Evolutionary conservation across 2,329 filamentous ascomycete genomes (phyloP).

Genomic region (Aquanectria penicillioides): DNA sequence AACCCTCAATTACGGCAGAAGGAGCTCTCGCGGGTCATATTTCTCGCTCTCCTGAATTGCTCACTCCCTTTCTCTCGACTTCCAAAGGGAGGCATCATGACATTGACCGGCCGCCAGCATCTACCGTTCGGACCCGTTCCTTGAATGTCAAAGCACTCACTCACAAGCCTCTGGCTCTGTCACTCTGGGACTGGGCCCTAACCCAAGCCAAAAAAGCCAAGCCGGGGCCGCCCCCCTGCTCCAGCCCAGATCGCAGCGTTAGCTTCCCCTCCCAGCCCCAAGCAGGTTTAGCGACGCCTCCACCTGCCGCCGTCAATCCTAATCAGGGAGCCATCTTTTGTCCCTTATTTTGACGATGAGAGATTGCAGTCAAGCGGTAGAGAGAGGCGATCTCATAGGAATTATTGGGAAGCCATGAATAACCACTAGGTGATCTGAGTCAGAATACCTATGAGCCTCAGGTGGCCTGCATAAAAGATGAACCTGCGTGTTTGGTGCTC

Average conservation of each 20-base stretch:
- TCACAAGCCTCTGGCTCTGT: neutral
- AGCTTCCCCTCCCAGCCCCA: slow-evolving; percentile 24
- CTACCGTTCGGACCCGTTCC: neutral
- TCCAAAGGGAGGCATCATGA: neutral
- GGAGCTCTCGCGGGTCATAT: neutral
- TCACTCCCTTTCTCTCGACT: neutral
- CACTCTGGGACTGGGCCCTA: too few relatives aligned
- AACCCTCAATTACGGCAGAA: neutral
- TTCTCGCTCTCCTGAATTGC: neutral
- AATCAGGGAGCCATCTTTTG: slow-evolving; percentile 32
- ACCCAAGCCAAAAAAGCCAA: slow-evolving; percentile 28
- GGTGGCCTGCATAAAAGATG: too few relatives aligned
- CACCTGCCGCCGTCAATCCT: slow-evolving; percentile 27
- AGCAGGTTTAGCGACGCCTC: slow-evolving; percentile 21
- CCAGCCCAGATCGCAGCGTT: slow-evolving; percentile 32
- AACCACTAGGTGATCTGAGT: too few relatives aligned
- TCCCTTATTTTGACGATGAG: slow-evolving; percentile 21
- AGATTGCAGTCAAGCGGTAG: too few relatives aligned
- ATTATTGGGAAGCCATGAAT: too few relatives aligned
- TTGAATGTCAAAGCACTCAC: neutral
- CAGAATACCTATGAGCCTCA: too few relatives aligned
- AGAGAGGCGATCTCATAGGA: too few relatives aligned
- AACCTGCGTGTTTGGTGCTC: too few relatives aligned
- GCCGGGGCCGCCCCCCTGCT: slow-evolving; percentile 28
- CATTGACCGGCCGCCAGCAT: neutral